phyloP scores from a whole-genome alignment of 2,329 filamentous ascomycete species.

The Emmonsiellopsis sp. region DNA sequence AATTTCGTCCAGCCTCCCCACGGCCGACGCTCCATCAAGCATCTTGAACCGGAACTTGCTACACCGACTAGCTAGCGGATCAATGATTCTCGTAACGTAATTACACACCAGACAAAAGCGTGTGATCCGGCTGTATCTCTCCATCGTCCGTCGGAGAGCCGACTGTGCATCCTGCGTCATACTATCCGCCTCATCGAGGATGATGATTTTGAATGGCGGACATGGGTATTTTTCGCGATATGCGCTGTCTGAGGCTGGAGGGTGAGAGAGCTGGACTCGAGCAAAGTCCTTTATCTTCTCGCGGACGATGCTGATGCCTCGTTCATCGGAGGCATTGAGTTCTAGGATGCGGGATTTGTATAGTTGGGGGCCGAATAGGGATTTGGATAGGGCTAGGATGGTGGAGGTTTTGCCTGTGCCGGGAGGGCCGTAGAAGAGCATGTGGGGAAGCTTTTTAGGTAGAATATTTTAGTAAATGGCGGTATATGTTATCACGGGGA shows the following conservation, averaged over 20 bases:
- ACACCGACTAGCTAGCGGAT: conserved; percentile 85
- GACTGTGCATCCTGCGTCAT: conserved; percentile 99
- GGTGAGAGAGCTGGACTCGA: conserved; percentile 82
- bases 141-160: conserved; percentile 90
- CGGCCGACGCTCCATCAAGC: conserved; percentile 77
- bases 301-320: conserved; percentile 91
- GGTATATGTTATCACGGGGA: background rate
- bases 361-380: conserved; percentile 92
- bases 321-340: conserved; percentile 97
- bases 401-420: conserved; percentile 98
- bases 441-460: conserved; percentile 67
- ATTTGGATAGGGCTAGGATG: conserved; percentile 91
- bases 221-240: conserved; percentile 69
- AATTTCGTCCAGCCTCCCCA: conserved; percentile 70
- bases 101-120: conserved; percentile 97
- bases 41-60: conserved; percentile 98
- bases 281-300: conserved; percentile 99
- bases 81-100: conserved; percentile 96
- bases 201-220: conserved; percentile 97
- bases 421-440: conserved; percentile 98
- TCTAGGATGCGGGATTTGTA: conserved; percentile 93
- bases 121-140: conserved; percentile 93
- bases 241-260: conserved; percentile 56
- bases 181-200: conserved; percentile 94
- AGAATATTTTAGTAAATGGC: background rate